Evolutionary conservation across 768 basidiomycete genomes (phyloP).

Genomic region (Clavulina sp.): DNA sequence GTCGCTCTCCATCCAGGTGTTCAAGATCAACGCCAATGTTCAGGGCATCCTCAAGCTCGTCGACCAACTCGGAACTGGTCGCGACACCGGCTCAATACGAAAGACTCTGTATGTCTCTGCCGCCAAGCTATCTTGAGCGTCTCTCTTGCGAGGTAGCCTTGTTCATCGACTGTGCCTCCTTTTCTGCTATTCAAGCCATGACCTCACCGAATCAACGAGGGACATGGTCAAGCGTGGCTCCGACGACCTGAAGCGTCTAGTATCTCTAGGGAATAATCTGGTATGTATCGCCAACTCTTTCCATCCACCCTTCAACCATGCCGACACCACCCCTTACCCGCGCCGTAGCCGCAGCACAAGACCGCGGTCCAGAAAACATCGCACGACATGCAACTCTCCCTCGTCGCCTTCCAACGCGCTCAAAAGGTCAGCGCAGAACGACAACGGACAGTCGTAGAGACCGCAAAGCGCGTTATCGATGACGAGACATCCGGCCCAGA

Average conservation of each 20-base stretch:
- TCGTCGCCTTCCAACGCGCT: slow-evolving; percentile 82
- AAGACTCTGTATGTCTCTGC: slow-evolving; percentile 56
- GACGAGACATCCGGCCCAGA: slow-evolving; percentile 26
- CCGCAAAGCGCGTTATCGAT: slow-evolving; percentile 69
- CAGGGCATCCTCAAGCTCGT: slow-evolving; percentile 90
- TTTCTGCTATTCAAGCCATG: slow-evolving; percentile 39
- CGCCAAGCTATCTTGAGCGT: no score
- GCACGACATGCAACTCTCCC: slow-evolving; percentile 76
- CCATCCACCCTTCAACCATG: background rate
- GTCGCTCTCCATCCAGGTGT: slow-evolving; percentile 78
- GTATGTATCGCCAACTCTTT: slow-evolving; percentile 23
- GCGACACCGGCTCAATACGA: slow-evolving; percentile 62
- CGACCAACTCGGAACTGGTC: slow-evolving; percentile 78
- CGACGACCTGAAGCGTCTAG: slow-evolving; percentile 81
- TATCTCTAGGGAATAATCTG: slow-evolving; percentile 41
- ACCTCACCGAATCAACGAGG: slow-evolving; percentile 84
- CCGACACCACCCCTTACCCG: background rate
- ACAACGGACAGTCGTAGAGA: slow-evolving; percentile 77
- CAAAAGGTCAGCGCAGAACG: slow-evolving; percentile 80
- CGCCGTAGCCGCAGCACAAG: slow-evolving; percentile 53
- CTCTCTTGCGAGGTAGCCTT: no score
- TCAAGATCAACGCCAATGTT: slow-evolving; percentile 98
- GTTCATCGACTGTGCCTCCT: background rate
- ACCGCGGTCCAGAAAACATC: slow-evolving; percentile 80
- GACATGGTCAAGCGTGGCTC: slow-evolving; percentile 90